Evolutionary conservation across 106 monocot species (phyloP), one percentile per base, ranked within the genome.

Genomic region (Dactylorhiza incarnata): DNA sequence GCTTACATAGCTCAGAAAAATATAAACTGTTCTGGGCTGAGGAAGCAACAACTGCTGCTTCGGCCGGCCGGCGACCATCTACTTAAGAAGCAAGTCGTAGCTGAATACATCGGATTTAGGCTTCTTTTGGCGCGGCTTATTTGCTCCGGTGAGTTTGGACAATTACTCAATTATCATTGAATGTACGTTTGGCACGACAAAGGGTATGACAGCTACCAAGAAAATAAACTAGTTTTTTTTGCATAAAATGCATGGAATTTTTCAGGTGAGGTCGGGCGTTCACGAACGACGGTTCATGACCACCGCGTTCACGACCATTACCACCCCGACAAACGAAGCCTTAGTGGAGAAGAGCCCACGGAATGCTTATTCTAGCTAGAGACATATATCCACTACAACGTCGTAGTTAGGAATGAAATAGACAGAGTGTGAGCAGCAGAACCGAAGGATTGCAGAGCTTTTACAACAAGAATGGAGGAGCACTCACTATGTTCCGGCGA

Each of bases 351-450:
- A 71, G 24, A 26, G 24, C 13, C 83, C 78, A 9, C 54, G 52
- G 24, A 78, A 19, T 12, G 67, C 83, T 62, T 83, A 83, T 59
- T 83, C n/a, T n/a, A n/a, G n/a, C 83, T 3, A 75, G 83, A 20
- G 83, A 78, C 83, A 84, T 84, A 19, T 84, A 84, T 9, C 79
- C 83, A 25, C 83, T 84, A 51, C 71, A 22, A n/a, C n/a, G n/a
- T 2, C 5, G 17, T 13, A 45, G 45, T 37, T 1, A 45, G 43
- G 16, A 45, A 5, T 5, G 68, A 3, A 68, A 4, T 61, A 61
- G 7, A 61, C 8, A 19, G 45, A 14, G 45, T 50, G 11, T 50
- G 50, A 11, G 11, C 5, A 50, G 50, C 50, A 45, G 17, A 15
- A 68, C 45, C 45, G 10, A 5, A 15, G 8, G 63, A 63, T 26